phyloP scores from a whole-genome alignment of 2,329 filamentous ascomycete species.

The Celoporthe dispersa region DNA sequence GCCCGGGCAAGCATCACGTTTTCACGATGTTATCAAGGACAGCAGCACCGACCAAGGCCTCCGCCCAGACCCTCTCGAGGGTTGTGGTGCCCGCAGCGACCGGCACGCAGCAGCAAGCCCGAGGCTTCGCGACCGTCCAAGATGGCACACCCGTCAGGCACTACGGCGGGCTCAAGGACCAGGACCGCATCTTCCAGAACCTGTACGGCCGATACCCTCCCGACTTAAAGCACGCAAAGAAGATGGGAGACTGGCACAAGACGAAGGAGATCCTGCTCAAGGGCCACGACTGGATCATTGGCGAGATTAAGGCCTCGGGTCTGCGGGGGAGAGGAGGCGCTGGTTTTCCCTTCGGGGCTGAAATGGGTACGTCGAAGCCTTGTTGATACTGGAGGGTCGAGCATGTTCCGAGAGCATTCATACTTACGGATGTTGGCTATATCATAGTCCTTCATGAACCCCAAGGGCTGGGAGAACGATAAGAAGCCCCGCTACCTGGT shows the following conservation, averaged over 20 bases:
- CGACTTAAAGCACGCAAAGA: slow-evolving; percentile 91
- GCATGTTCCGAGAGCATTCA: slow-evolving; percentile 6
- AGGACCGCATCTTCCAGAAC: slow-evolving; percentile 99
- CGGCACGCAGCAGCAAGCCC: slow-evolving; percentile 53
- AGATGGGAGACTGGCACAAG: slow-evolving; percentile 99
- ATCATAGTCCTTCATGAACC: slow-evolving; percentile 97
- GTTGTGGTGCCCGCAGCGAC: slow-evolving; percentile 45
- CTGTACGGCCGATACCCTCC: slow-evolving; percentile 91
- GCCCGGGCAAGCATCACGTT: slow-evolving; percentile 41
- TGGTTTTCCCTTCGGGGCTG: slow-evolving; percentile 96
- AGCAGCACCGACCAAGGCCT: slow-evolving; percentile 45
- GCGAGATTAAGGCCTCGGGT: slow-evolving; percentile 95
- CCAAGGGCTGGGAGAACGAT: slow-evolving; percentile 99
- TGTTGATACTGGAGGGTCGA: no score
- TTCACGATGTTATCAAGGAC: slow-evolving; percentile 50
- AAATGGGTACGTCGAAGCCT: slow-evolving; percentile 80
- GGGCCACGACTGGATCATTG: slow-evolving; percentile 98
- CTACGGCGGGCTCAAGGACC: slow-evolving; percentile 89
- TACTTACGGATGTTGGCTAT: slow-evolving; percentile 33
- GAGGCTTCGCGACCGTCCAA: slow-evolving; percentile 81
- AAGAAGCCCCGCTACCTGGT: slow-evolving; percentile 94
- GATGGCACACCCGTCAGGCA: slow-evolving; percentile 71
- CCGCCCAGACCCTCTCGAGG: slow-evolving; percentile 46
- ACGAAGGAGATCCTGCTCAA: slow-evolving; percentile 98
- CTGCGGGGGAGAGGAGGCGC: slow-evolving; percentile 95